phyloP scores from a whole-genome alignment of 1,284 basidiomycete genomes.

The Pyrrhoderma lamaoense region DNA sequence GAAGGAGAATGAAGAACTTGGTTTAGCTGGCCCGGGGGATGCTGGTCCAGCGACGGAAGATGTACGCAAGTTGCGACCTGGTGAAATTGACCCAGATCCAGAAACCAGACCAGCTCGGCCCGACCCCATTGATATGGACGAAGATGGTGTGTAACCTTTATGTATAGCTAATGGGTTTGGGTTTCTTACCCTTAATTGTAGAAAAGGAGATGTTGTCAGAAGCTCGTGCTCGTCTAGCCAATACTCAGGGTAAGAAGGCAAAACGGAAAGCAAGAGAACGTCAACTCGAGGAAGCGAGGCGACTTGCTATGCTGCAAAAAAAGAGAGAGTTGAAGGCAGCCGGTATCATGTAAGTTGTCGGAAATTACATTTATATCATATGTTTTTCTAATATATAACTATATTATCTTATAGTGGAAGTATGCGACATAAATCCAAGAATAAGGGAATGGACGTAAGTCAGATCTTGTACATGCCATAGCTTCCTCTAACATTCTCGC shows the following conservation, averaged over 20 bases:
- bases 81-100: conserved; percentile 98
- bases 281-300: conserved; percentile 91
- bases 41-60: conserved; percentile 88
- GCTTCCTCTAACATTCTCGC: conserved; percentile 14
- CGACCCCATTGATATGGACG: conserved; percentile 99
- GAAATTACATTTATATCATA: too few species aligned
- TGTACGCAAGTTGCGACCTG: conserved; percentile 81
- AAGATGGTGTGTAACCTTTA: conserved; percentile 75
- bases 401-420: conserved; percentile 30
- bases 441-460: conserved; percentile 93
- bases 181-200: too few species aligned
- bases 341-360: conserved; percentile 80
- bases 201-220: conserved; percentile 99
- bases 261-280: conserved; percentile 97
- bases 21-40: conserved; percentile 78
- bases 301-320: conserved; percentile 94
- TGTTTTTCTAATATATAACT: conserved; percentile 19
- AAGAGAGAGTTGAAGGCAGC: conserved; percentile 97
- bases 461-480: conserved; percentile 4
- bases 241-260: conserved; percentile 99
- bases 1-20: conserved; percentile 89
- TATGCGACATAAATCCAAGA: conserved; percentile 86
- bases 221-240: conserved; percentile 94
- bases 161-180: too few species aligned
- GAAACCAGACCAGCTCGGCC: conserved; percentile 97